Percentiles rank a stretch among this genome's conserved stretches.
Conservation (phyloP, 345 rosid species). For the Aethionema arabicum region DNA sequence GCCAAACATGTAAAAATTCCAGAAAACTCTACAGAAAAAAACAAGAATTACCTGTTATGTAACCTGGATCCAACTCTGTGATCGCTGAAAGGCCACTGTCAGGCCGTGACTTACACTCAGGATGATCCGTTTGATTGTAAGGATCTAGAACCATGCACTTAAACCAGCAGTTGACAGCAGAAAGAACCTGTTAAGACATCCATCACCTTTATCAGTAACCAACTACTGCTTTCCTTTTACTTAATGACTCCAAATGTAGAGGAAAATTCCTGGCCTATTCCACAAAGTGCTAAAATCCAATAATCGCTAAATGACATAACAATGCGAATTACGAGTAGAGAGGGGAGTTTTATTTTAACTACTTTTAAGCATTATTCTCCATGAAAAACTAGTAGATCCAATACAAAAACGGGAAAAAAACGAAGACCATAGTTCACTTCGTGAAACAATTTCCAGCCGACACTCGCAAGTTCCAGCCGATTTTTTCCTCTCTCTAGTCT, state of each 20-base stretch:
- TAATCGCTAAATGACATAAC: neutral
- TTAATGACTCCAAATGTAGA: conserved; percentile 11
- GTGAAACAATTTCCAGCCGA: neutral
- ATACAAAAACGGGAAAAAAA: neutral
- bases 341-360: conserved; percentile 3
- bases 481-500: conserved; percentile 15
- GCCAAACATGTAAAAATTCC: conserved; percentile 3
- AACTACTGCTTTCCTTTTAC: neutral
- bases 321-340: neutral
- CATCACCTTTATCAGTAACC: conserved; percentile 16
- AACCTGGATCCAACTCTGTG: conserved; percentile 97
- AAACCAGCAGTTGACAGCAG: conserved; percentile 99
- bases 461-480: conserved; percentile 5
- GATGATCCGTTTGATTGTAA: conserved; percentile 93
- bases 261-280: neutral
- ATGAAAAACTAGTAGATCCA: conserved; percentile 20
- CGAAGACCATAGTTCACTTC: neutral
- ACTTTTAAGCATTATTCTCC: conserved; percentile 8
- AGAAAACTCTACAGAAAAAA: conserved; percentile 9
- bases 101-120: conserved; percentile 94
- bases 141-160: conserved; percentile 93
- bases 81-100: conserved; percentile 95
- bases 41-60: conserved; percentile 65
- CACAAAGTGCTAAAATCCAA: conserved; percentile 1
- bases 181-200: conserved; percentile 65